A percentile compares a stretch with the other conserved stretches of the same genome.
Conservation (phyloP, 108 stramenopile genomes). For the Cafeteria roenbergensis region DNA sequence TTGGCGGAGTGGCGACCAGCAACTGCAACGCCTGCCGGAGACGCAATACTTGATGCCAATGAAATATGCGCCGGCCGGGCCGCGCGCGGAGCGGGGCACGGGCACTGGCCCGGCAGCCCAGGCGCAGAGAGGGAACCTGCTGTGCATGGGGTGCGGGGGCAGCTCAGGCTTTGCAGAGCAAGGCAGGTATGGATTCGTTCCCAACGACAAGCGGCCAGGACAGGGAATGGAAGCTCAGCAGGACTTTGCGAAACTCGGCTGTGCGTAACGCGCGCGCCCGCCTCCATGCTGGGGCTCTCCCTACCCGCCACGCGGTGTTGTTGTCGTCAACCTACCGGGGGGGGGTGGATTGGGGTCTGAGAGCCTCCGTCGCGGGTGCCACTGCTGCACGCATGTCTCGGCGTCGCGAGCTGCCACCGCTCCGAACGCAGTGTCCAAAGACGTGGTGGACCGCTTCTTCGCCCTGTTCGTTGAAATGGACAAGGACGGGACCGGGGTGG, state of each 20-base stretch:
- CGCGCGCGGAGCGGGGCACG: no score
- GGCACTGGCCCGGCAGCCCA: no score
- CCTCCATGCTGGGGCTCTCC: not conserved
- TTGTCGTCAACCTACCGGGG: not conserved
- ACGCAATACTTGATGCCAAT: no score
- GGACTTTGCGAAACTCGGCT: not conserved
- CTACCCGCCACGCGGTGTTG: not conserved
- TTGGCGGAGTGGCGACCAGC: no score
- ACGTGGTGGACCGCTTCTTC: not conserved
- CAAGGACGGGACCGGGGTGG: not conserved
- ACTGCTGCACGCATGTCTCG: not conserved
- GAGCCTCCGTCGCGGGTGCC: not conserved
- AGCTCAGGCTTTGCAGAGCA: no score
- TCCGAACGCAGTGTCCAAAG: not conserved
- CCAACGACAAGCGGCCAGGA: not conserved
- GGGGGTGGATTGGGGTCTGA: not conserved
- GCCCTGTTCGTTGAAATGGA: not conserved
- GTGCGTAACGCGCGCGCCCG: no score
- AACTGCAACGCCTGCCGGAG: no score
- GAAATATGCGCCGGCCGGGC: no score
- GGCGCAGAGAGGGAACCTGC: no score
- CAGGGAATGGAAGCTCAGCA: constrained; percentile 1
- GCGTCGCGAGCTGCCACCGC: not conserved
- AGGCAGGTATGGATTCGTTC: no score
- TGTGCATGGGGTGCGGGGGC: no score